Evolutionary conservation across 768 basidiomycete genomes (phyloP), one percentile per base, ranked within the genome.

Genomic region (Mycena latifolia): DNA sequence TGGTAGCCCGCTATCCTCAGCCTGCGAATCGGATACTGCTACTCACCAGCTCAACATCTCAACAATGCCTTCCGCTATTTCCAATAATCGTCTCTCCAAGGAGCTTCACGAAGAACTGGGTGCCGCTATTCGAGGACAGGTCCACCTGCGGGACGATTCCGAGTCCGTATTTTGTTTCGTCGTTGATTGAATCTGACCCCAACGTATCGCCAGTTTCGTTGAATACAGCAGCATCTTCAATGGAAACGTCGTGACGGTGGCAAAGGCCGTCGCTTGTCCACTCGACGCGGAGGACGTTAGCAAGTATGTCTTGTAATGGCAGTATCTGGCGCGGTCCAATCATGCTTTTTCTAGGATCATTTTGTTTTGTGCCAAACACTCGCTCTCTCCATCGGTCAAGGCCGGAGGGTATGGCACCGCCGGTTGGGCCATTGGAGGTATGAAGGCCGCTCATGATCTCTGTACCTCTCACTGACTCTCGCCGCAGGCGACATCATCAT

Each of bases 381-480:
- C 79, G 0, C 79, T 96, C 3, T 88, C 91, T 12, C 86, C 92
- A 7, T 95, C 93, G 11, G 85, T 95, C 71, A 95, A 94, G 75
- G 92, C 93, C 1, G 96, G 96, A 27, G 96, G 96, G 0, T 96
- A 92, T 74, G 96, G 95, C 8, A 96, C 93, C 1, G 93, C 91
- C 12, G 95, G 94, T 1, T 95, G 94, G 92, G 88, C 93, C 51
- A 87, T 96, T 58, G 89, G 89, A 18, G 96, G 96, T 45, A 90
- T 95, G 72, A 81, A 96, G 88, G 96, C 60, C 88, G 95, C 72
- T 76, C 17, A 39, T 96, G 65, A 93, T 95, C 77, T 78, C 94
- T 45, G 18, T 20, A 28, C 14, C 7, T 29, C 10, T 47, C 35
- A 2, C 43, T 25, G 14, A 24, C n/a, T 48, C 12, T 53, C 24